These are phyloP conservation scores for Lactifluus subvellereus DNA, from an alignment of 768 basidiomycete genomes.

Conservation along the genomic window DNA sequence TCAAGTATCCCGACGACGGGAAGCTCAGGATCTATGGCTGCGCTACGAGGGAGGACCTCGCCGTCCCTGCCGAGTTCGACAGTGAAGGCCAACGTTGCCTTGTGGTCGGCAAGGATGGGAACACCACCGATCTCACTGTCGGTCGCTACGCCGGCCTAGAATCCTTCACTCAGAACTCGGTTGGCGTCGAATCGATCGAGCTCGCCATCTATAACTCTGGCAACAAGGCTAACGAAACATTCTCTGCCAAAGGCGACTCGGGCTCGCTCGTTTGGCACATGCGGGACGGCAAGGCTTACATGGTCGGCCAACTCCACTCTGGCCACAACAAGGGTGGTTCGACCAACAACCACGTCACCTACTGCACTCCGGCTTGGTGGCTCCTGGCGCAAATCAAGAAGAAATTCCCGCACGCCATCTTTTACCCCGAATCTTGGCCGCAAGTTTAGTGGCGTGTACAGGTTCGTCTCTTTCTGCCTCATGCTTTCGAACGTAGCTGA, in stretches of 20 bases:
- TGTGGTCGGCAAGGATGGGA: neutral
- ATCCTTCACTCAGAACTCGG: neutral
- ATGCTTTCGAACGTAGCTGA: too few relatives aligned
- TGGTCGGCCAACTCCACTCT: neutral
- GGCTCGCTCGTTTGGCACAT: neutral
- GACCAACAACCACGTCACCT: neutral
- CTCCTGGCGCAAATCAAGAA: too few relatives aligned
- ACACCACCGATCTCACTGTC: neutral
- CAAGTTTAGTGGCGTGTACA: too few relatives aligned
- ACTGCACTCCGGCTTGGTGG: neutral
- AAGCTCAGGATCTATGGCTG: too few relatives aligned
- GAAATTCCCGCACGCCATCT: too few relatives aligned
- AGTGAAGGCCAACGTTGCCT: neutral
- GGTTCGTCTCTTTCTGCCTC: too few relatives aligned
- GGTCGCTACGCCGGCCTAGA: constrained; percentile 3
- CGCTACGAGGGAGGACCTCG: too few relatives aligned
- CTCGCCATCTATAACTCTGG: neutral
- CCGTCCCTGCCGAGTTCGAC: too few relatives aligned
- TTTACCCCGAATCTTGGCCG: too few relatives aligned
- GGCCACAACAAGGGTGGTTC: neutral
- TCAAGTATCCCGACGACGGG: too few relatives aligned
- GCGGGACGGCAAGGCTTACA: neutral
- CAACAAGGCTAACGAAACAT: neutral
- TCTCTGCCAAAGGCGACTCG: neutral
- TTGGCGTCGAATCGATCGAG: neutral